Evolutionary conservation across 1,139 yeast species (phyloP), one percentile per base, ranked within the genome.

Genomic region (Candida frijolesensis): DNA sequence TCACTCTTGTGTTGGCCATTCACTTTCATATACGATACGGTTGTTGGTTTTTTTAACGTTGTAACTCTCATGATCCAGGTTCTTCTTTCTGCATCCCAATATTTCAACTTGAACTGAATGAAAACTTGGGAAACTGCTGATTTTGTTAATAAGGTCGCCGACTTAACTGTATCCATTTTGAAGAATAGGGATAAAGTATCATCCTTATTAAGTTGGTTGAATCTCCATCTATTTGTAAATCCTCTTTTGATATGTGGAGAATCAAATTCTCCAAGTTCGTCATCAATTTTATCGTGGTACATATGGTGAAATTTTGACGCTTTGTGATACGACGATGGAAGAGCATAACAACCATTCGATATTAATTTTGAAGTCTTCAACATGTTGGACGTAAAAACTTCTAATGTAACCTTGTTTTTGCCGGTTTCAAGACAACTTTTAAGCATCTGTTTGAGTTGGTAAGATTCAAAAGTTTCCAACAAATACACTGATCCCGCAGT

Each of bases 141-240:
- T 1, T 54, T 19, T 2, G 50, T 51, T 1, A 68, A 50, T 16
- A 59, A 59, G 3, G 53, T 46, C 3, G 69, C 58, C 0, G 73
- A 63, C 11, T 60, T 59, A 1, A 55, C 68, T 0, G 73, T 63
- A 14, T 65, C 68, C 54, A 68, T 61, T 27, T 74, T 78, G 51
- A 74, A 72, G 44, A 61, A 63, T 2, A 74, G 22, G 0, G 72
- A 65, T 10, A 72, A 16, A 0, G 75, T 62, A 44, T 71, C 73
- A 3, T 51, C 43, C 0, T 41, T 19, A 0, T 50, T 37, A 7
- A 72, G 43, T 15, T 45, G 46, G 47, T 69, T 72, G 51, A 72
- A 65, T 29, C 53, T 53, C 78, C 78, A 72, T 34, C 60, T 62
- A 51, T 75, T 74, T 10, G 80, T 74, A 54, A 70, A 72, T 15